Conservation (phyloP, 2,329 filamentous ascomycete species). For the Aaosphaeria arxii region DNA sequence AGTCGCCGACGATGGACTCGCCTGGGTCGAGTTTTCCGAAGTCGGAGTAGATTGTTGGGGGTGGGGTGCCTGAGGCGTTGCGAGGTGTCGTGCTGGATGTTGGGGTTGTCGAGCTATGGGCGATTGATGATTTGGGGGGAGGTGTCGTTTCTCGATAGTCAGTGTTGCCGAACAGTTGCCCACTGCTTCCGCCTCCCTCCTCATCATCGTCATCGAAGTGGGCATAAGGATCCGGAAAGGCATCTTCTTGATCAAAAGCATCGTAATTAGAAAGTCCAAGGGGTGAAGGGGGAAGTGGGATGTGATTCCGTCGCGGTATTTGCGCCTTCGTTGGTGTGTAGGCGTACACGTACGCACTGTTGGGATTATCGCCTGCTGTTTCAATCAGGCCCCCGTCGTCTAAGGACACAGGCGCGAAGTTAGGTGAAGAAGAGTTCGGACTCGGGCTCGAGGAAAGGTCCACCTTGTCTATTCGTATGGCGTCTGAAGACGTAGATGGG, state of each 20-base stretch:
- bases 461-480: too few species aligned
- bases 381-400: not conserved
- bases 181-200: conserved; percentile 2
- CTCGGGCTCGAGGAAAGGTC: not conserved
- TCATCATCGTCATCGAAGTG: conserved; percentile 24
- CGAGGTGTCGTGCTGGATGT: conserved; percentile 3
- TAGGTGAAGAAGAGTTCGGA: not conserved
- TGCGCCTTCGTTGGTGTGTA: conserved; percentile 15
- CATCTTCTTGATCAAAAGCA: conserved; percentile 39
- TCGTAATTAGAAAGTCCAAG: conserved; percentile 44
- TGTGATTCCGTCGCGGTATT: conserved; percentile 19
- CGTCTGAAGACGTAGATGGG: not conserved
- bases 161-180: conserved; percentile 3
- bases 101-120: conserved; percentile 8
- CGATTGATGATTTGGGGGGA: conserved; percentile 6
- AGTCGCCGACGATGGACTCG: conserved; percentile 21
- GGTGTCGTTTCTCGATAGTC: not conserved
- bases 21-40: conserved; percentile 17
- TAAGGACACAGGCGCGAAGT: not conserved
- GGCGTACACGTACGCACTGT: conserved; percentile 30
- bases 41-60: conserved; percentile 15
- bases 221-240: conserved; percentile 23
- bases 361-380: conserved; percentile 23
- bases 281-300: conserved; percentile 36
- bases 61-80: conserved; percentile 5